phyloP scores from a whole-genome alignment of 2,329 filamentous ascomycete species.

The Ophioceras dolichostomum region DNA sequence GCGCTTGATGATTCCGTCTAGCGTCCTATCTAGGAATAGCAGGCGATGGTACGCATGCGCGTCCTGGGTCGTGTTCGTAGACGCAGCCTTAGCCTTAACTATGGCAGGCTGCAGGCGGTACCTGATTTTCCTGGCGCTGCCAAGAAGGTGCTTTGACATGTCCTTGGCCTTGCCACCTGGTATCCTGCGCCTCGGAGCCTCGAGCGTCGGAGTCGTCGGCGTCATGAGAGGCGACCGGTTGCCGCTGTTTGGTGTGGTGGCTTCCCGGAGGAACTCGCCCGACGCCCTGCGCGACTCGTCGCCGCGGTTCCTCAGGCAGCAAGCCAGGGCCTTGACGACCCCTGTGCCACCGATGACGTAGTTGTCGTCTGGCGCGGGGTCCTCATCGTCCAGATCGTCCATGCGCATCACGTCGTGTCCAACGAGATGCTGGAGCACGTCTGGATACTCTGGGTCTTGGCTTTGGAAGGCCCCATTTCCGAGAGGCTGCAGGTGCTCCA shows the following conservation, averaged over 20 bases:
- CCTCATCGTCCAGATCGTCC: constrained; percentile 45
- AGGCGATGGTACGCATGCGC: constrained; percentile 62
- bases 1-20: constrained; percentile 83
- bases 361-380: constrained; percentile 73
- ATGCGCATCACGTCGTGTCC: constrained; percentile 47
- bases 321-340: constrained; percentile 85
- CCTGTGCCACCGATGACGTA: constrained; percentile 95
- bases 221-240: constrained; percentile 24
- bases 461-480: constrained; percentile 15
- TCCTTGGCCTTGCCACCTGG: constrained; percentile 60
- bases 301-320: constrained; percentile 73
- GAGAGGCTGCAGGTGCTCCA: constrained; percentile 68
- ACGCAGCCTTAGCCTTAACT: constrained; percentile 49
- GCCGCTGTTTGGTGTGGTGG: no score
- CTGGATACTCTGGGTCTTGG: constrained; percentile 44
- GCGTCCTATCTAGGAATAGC: constrained; percentile 75
- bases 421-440: constrained; percentile 78
- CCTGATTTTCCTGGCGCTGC: constrained; percentile 81
- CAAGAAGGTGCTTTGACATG: constrained; percentile 83
- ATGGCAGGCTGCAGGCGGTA: constrained; percentile 73
- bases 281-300: constrained; percentile 46
- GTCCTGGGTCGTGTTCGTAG: constrained; percentile 46
- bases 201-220: constrained; percentile 12
- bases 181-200: constrained; percentile 9
- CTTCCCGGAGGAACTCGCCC: constrained; percentile 38